Evolutionary conservation across 805 yeast species (phyloP).

Genomic region (Alloascoidea africana): DNA sequence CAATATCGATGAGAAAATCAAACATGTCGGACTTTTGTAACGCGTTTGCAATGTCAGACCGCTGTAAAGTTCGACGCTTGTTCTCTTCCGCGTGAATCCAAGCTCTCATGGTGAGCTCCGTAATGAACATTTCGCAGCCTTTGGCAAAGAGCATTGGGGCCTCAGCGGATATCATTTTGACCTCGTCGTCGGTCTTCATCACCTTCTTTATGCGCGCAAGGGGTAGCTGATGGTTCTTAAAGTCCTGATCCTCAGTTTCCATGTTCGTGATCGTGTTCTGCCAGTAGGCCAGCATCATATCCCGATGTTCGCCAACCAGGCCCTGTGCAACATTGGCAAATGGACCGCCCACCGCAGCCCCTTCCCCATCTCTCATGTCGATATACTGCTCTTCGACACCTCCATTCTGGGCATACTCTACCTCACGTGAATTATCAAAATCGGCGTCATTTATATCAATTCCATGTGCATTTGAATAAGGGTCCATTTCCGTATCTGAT

Average conservation of each 20-base stretch:
- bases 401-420: no score
- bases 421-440: no score
- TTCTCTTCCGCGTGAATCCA: conserved; percentile 98
- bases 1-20: conserved; percentile 91
- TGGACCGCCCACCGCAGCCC: no score
- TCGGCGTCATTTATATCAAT: no score
- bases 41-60: conserved; percentile 91
- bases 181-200: conserved; percentile 96
- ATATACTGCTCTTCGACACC: no score
- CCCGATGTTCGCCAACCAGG: conserved; percentile 62
- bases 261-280: conserved; percentile 87
- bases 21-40: conserved; percentile 92
- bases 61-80: conserved; percentile 87
- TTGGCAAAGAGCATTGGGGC: conserved; percentile 96
- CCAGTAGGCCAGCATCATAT: conserved; percentile 93
- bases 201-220: conserved; percentile 93
- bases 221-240: conserved; percentile 92
- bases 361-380: no score
- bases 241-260: conserved; percentile 76
- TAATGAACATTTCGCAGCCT: conserved; percentile 94
- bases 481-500: no score
- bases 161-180: conserved; percentile 94
- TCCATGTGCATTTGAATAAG: no score
- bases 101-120: conserved; percentile 95
- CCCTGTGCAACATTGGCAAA: conserved; percentile 92